Base-by-base conservation (phyloP, 2,329 filamentous ascomycete genomes). In the Teratosphaeria viscida region DNA sequence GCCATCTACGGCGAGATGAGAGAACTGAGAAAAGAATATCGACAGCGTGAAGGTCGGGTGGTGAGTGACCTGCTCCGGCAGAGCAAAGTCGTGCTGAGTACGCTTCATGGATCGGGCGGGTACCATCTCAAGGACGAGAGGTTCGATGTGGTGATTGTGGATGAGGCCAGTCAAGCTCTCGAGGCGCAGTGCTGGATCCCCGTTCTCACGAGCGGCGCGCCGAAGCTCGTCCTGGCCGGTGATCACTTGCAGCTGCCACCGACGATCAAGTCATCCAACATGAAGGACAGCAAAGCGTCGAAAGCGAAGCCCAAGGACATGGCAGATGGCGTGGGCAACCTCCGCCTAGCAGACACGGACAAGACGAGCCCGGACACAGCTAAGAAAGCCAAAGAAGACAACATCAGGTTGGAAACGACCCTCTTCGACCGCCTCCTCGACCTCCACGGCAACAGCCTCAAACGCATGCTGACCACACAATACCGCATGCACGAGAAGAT, bases 131-230 rank as follows among this genome's bases (percentile, higher is more conserved):
- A 85, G 62, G 82, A 86, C 62, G 85, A 95, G 69, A 77, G 83
- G 57, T 99, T 99, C 64, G 94, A 99, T 72, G 88, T 96, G 4
- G 89, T 99, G 32, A 86, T 99, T 62, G 90, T 99, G 59, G 94
- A 99, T 69, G 94, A 99, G 76, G 94, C 92, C 4, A 95, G 89
- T 71, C 94, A 99, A 73, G 94, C 94, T 1, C 79, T 97, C 10
- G 94, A 99, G 75, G 92, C 94, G 0, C 92, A 97, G 74, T 96
- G 92, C 76, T 99, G 94, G 94, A 92, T 97, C 57, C 86, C 94
- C 1, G 39, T 59, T 11, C 76, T 96, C 19, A 62, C 60, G 2
- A 73, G 76, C 49, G 90, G 81, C 47, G 78, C 90, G 0, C 84
- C 80, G 65, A 97, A 96, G 76, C 86, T 90, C 8, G 86, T 99